Percentiles rank a stretch among this genome's conserved stretches.
Conservation (phyloP, 2,329 filamentous ascomycete species). For the Dactylonectria macrodidyma region DNA sequence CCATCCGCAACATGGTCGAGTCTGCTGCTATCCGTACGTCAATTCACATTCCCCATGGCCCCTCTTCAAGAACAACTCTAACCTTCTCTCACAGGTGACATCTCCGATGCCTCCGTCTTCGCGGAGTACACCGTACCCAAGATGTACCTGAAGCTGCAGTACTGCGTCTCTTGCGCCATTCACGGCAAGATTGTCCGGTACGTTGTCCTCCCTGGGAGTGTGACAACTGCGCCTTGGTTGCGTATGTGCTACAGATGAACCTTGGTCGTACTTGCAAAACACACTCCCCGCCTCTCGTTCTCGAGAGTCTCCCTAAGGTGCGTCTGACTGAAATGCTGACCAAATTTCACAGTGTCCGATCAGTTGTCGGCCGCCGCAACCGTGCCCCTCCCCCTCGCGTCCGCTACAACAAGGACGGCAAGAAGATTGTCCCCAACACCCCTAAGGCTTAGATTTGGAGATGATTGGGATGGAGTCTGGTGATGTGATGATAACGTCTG, state of each 20-base stretch:
- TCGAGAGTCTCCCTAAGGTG: slow-evolving; percentile 40
- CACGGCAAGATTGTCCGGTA: slow-evolving; percentile 99
- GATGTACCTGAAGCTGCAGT: slow-evolving; percentile 99
- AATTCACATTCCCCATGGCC: background rate
- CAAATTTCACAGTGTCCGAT: slow-evolving; percentile 84
- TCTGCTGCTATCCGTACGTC: slow-evolving; percentile 98
- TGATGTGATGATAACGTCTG: slow-evolving; percentile 53
- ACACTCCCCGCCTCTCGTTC: slow-evolving; percentile 48
- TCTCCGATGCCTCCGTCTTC: slow-evolving; percentile 99
- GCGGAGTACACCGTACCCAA: slow-evolving; percentile 99
- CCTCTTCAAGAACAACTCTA: slow-evolving; percentile 23
- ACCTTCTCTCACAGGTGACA: slow-evolving; percentile 82
- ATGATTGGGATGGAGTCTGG: slow-evolving; percentile 56
- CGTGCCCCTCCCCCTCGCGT: slow-evolving; percentile 97
- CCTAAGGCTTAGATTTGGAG: slow-evolving; percentile 56
- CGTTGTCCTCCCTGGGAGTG: slow-evolving; percentile 72
- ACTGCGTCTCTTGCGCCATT: slow-evolving; percentile 99
- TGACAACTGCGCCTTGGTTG: slow-evolving; percentile 68
- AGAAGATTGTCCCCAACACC: slow-evolving; percentile 93
- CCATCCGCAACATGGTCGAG: slow-evolving; percentile 99
- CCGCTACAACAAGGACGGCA: slow-evolving; percentile 99
- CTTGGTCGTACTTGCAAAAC: slow-evolving; percentile 68
- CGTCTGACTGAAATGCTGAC: slow-evolving; percentile 59
- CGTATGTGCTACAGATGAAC: slow-evolving; percentile 71
- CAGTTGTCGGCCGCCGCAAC: slow-evolving; percentile 97